Evolutionary conservation across 1,284 basidiomycete genomes (phyloP), one percentile per base, ranked within the genome.

Genomic region (Schizophyllum commune): DNA sequence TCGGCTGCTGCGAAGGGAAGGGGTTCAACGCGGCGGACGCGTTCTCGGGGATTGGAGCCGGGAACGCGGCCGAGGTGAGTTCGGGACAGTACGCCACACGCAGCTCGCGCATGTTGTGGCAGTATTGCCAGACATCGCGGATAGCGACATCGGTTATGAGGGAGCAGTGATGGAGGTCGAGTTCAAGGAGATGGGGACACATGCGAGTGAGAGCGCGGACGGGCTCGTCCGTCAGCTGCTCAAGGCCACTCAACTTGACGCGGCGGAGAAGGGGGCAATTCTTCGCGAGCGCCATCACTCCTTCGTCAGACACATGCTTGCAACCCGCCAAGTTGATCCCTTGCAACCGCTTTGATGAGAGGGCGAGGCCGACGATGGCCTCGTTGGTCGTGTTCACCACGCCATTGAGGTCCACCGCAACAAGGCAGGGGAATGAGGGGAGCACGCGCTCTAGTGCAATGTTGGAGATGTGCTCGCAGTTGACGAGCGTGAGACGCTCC

Each of bases 251-350:
- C 56, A 98, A 80, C 73, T 98, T 98, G 73, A 97, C 90, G 70
- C 96, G 83, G 56, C 95, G 86, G 53, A 99, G 82, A 53, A 89
- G 77, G 13, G 85, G 85, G 71, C 92, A 94, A 60, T 85, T 79
- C 51, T 74, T 70, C 0, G 95, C 96, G 22, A 99, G 80, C 1
- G 88, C 86, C 58, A 86, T 73, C 33, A 99, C 76, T 5, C 92
- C 93, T 22, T 79, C 73, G 68, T 96, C 91, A 9, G 92, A 89
- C 52, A 99, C 83, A 62, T 82, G 80, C 67, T 83, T 87, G 78
- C 97, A 99, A 6, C 89, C 89, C 22, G 86, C 85, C 54, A 99
- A 77, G 72, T 98, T 99, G 72, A 98, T 87, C 51, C 96, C 97
- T 71, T 98, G 97, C 15, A 98, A 75, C 62, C 87, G 86, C 64